Evolutionary conservation across 495 filamentous ascomycete species (phyloP).

Genomic region (Lasiosphaeriaceae sp.): DNA sequence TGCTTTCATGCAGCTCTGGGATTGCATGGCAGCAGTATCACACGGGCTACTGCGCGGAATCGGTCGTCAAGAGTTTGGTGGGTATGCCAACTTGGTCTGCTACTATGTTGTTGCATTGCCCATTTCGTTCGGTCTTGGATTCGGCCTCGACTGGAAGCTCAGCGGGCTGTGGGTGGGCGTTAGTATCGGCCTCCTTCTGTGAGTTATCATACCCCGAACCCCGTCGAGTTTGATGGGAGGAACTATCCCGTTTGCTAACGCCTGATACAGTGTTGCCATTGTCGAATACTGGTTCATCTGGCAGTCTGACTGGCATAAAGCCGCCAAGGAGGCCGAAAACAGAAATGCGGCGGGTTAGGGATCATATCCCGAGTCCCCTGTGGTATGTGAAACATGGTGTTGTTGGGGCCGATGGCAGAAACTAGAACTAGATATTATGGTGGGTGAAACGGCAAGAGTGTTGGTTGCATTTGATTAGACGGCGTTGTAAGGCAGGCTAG

Average conservation of each 20-base stretch:
- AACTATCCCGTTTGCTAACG: slow-evolving; percentile 6
- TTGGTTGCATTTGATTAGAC: too few relatives aligned
- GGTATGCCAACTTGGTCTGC: slow-evolving; percentile 76
- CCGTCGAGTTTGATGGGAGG: too few relatives aligned
- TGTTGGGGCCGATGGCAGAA: too few relatives aligned
- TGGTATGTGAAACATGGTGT: too few relatives aligned
- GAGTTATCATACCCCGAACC: too few relatives aligned
- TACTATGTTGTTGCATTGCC: slow-evolving; percentile 88
- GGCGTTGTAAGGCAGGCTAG: too few relatives aligned
- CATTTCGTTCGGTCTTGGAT: slow-evolving; percentile 71
- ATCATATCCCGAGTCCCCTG: too few relatives aligned
- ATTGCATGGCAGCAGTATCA: slow-evolving; percentile 70
- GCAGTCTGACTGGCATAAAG: slow-evolving; percentile 65
- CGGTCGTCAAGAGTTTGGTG: slow-evolving; percentile 81
- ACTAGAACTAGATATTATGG: too few relatives aligned
- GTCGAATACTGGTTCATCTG: slow-evolving; percentile 66
- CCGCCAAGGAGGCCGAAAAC: slow-evolving; percentile 66
- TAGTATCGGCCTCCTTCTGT: slow-evolving; percentile 61
- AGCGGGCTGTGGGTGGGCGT: slow-evolving; percentile 81
- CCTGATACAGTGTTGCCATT: slow-evolving; percentile 46
- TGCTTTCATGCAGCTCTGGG: slow-evolving; percentile 85
- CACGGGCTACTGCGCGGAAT: slow-evolving; percentile 82
- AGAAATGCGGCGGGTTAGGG: slow-evolving; percentile 62
- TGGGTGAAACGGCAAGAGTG: too few relatives aligned
- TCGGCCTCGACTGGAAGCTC: slow-evolving; percentile 68